A percentile compares a stretch with the other conserved stretches of the same genome.
Evolutionary conservation across 108 stramenopile species (phyloP).

Genomic region (Nitzschia inconspicua): DNA sequence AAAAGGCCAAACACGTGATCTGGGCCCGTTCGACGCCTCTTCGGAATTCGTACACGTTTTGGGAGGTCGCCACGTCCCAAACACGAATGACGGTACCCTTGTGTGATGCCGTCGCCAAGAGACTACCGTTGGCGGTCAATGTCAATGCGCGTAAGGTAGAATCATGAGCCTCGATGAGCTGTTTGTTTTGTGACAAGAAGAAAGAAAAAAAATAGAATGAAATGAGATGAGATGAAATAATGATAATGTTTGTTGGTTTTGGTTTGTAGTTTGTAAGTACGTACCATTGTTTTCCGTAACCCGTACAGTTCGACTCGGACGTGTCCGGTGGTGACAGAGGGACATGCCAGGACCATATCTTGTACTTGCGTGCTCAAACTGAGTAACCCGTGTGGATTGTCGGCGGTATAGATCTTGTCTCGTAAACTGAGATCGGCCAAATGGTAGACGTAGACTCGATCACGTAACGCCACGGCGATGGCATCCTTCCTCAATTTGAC

Average conservation of each 20-base stretch:
- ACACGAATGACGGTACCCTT: constrained; percentile 96
- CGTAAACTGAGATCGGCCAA: constrained; percentile 89
- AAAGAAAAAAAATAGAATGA: neutral
- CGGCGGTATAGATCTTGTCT: constrained; percentile 92
- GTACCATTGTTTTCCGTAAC: constrained; percentile 74
- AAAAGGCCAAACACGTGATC: constrained; percentile 89
- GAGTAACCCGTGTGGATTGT: constrained; percentile 88
- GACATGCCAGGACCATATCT: constrained; percentile 95
- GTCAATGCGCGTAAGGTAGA: constrained; percentile 78
- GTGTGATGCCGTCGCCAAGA: constrained; percentile 88
- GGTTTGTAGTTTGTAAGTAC: neutral
- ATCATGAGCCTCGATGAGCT: constrained; percentile 94
- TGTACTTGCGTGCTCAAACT: constrained; percentile 86
- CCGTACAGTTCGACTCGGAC: constrained; percentile 97
- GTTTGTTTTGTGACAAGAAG: too few species aligned
- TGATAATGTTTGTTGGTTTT: neutral
- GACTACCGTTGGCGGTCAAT: constrained; percentile 84
- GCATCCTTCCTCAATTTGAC: constrained; percentile 93
- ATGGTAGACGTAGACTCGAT: constrained; percentile 92
- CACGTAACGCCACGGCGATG: constrained; percentile 92
- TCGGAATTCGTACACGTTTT: constrained; percentile 85
- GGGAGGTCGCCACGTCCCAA: constrained; percentile 76
- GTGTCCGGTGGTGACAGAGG: constrained; percentile 82
- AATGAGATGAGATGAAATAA: constrained; percentile 11
- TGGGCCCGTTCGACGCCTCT: constrained; percentile 92